Conservation (phyloP, 2,329 filamentous ascomycete species). For the Chrysoporthe austroafricana region DNA sequence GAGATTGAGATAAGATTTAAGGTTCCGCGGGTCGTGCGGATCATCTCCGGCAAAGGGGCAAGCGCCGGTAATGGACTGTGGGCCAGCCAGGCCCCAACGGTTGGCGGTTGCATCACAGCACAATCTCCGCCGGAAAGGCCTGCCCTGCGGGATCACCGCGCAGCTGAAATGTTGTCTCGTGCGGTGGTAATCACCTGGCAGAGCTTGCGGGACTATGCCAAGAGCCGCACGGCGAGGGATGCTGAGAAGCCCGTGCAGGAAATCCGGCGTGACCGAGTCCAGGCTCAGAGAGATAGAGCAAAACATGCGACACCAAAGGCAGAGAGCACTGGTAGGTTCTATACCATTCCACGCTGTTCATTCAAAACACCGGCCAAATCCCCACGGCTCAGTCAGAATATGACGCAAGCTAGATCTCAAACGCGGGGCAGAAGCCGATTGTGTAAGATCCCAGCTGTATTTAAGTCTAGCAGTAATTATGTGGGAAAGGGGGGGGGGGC, state of each 20-base stretch:
- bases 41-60: conserved; percentile 1
- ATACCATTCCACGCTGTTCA: too few relatives aligned
- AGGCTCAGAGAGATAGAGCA: too few relatives aligned
- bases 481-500: too few relatives aligned
- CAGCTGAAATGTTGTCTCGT: not conserved
- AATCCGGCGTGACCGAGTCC: too few relatives aligned
- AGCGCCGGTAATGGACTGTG: conserved; percentile 4
- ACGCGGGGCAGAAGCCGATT: too few relatives aligned
- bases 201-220: not conserved
- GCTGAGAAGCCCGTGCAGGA: not conserved
- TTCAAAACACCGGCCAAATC: too few relatives aligned
- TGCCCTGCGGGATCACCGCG: not conserved
- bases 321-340: too few relatives aligned
- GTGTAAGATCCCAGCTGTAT: too few relatives aligned
- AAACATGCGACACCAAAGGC: too few relatives aligned
- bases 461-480: too few relatives aligned
- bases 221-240: not conserved
- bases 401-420: too few relatives aligned
- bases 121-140: not conserved
- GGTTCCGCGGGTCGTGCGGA: not conserved
- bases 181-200: not conserved
- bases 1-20: conserved; percentile 2
- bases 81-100: not conserved
- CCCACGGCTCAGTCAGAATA: too few relatives aligned
- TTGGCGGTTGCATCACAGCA: not conserved